Evolutionary conservation across 2,329 filamentous ascomycete species (phyloP).

Genomic region (Leptographium galeiforme): DNA sequence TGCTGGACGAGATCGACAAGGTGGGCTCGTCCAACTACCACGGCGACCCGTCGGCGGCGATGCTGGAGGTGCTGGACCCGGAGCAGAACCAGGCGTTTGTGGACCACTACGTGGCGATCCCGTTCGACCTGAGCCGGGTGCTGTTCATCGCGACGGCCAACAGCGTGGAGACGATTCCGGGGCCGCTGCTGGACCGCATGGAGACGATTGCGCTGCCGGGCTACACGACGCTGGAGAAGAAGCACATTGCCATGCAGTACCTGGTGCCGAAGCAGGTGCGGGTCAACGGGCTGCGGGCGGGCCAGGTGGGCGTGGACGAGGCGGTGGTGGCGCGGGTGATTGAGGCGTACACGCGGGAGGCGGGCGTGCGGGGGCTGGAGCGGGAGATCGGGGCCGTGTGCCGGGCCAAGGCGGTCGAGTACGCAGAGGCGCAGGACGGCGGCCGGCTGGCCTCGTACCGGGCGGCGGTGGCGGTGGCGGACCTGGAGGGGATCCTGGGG

Average conservation of each 20-base stretch:
- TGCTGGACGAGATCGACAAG: slow-evolving; percentile 98
- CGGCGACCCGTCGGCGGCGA: slow-evolving; percentile 88
- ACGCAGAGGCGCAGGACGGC: slow-evolving; percentile 74
- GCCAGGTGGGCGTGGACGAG: slow-evolving; percentile 63
- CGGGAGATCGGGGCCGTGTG: slow-evolving; percentile 91
- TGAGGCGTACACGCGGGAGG: slow-evolving; percentile 89
- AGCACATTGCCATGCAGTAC: slow-evolving; percentile 84
- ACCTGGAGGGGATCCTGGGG: slow-evolving; percentile 82
- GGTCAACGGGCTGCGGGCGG: slow-evolving; percentile 68
- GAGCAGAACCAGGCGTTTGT: slow-evolving; percentile 93
- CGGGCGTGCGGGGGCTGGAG: slow-evolving; percentile 90
- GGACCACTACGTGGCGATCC: slow-evolving; percentile 93
- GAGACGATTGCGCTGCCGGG: slow-evolving; percentile 87
- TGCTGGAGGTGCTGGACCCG: slow-evolving; percentile 94
- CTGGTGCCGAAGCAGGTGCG: slow-evolving; percentile 93
- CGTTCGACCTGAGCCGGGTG: slow-evolving; percentile 90
- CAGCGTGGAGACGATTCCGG: slow-evolving; percentile 82
- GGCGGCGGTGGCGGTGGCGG: slow-evolving; percentile 57
- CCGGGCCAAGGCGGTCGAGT: slow-evolving; percentile 89
- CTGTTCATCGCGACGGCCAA: slow-evolving; percentile 97
- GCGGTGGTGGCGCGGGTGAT: slow-evolving; percentile 92
- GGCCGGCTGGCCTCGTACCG: slow-evolving; percentile 57
- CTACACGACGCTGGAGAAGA: slow-evolving; percentile 94
- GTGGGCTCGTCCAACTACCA: slow-evolving; percentile 83
- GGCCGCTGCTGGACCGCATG: slow-evolving; percentile 92